Conservation (phyloP, 139 green algal species). For the Eudorina sp. region DNA sequence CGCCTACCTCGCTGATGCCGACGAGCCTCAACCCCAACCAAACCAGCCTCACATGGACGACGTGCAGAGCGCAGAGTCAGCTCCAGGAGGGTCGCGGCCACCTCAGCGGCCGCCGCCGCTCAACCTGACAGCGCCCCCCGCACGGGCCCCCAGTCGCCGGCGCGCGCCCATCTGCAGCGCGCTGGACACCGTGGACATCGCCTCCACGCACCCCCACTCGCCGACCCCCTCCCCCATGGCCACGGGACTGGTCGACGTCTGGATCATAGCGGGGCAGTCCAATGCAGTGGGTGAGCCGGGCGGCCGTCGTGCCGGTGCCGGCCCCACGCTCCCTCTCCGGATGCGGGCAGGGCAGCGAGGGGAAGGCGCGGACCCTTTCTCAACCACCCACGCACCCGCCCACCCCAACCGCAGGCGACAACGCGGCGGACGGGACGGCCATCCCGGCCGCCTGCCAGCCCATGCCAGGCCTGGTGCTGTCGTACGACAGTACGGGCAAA, state of each 20-base stretch:
- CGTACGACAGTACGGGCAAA: neutral
- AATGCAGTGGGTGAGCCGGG: constrained; percentile 27
- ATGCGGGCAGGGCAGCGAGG: no score
- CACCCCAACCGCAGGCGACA: constrained; percentile 43
- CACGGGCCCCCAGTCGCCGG: neutral
- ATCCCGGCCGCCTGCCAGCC: constrained; percentile 13
- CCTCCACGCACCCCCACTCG: constrained; percentile 31
- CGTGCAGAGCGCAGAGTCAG: neutral
- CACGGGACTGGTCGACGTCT: constrained; percentile 11
- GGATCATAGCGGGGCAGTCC: constrained; percentile 33
- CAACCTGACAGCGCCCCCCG: neutral
- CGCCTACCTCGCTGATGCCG: constrained; percentile 15
- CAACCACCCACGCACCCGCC: no score
- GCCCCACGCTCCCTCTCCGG: no score
- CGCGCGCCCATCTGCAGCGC: constrained; percentile 9
- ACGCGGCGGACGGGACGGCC: constrained; percentile 6
- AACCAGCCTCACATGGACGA: no score
- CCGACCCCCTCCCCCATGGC: constrained; percentile 10
- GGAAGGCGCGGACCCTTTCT: no score
- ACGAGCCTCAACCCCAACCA: neutral
- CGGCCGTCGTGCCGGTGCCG: neutral
- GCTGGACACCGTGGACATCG: constrained; percentile 4
- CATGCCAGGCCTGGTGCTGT: constrained; percentile 30
- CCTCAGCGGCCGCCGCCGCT: neutral
- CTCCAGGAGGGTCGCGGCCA: neutral